Conservation (phyloP, 805 yeast genomes). For the Kodamaea nitidulidarum region DNA sequence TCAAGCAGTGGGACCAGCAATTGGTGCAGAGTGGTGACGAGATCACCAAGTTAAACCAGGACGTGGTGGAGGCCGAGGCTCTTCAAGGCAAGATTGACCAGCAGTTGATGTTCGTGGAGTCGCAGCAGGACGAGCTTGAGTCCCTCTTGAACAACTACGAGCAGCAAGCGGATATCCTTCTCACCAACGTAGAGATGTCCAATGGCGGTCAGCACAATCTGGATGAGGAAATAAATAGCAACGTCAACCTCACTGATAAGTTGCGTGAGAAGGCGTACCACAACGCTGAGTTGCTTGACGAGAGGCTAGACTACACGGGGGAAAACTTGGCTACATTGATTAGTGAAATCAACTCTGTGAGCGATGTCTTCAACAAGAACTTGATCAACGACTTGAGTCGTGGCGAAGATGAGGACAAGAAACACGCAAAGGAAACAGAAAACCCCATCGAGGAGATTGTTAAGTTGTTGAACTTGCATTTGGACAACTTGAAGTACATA, state of each 20-base stretch:
- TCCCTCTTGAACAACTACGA: constrained; percentile 79
- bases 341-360: constrained; percentile 76
- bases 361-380: constrained; percentile 69
- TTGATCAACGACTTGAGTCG: constrained; percentile 36
- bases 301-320: constrained; percentile 73
- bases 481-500: constrained; percentile 84
- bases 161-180: constrained; percentile 55
- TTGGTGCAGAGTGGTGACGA: constrained; percentile 83
- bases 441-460: constrained; percentile 65
- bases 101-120: constrained; percentile 76
- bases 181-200: constrained; percentile 41
- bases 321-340: constrained; percentile 71
- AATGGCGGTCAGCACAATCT: constrained; percentile 13
- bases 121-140: constrained; percentile 91
- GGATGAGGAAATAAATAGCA: constrained; percentile 9
- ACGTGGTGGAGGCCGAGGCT: constrained; percentile 78
- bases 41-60: constrained; percentile 70
- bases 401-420: constrained; percentile 19
- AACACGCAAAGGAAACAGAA: constrained; percentile 22
- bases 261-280: constrained; percentile 86
- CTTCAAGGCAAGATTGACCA: constrained; percentile 85
- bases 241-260: constrained; percentile 63
- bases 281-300: constrained; percentile 81
- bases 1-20: constrained; percentile 81
- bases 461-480: constrained; percentile 77